Evolutionary conservation across 345 rosid genomes (phyloP), one percentile per base, ranked within the genome.

Genomic region (Camelina hispida): DNA sequence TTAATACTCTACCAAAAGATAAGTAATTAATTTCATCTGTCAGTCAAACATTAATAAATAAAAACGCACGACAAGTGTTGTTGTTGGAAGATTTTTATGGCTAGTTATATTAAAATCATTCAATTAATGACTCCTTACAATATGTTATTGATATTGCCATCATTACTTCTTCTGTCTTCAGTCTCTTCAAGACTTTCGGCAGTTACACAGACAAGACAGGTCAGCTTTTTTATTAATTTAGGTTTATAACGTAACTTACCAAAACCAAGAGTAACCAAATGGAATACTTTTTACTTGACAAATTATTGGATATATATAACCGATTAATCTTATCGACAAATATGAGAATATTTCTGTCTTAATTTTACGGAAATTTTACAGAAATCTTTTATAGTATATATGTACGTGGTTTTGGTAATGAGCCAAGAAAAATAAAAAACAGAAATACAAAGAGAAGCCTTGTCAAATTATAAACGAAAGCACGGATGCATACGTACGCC

Each of bases 191-290:
- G 56, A 50, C 76, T 65, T 58, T n/a, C 65, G 61, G 40, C 76
- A 59, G 80, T 71, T 71, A 30, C 69, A 51, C 22, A 42, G 70
- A 78, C 77, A 66, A 66, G 74, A 72, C 73, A 42, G 69, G 65
- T 60, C 81, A 52, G 32, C 47, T 66, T 66, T 66, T 78, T 12
- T 72, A 38, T 72, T 28, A 4, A 0, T 28, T 28, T 28, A 4
- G 30, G 4, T 28, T 28, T 28, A 28, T 28, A 28, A 28, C 5
- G 30, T 28, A 28, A n/a, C n/a, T n/a, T n/a, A n/a, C n/a, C n/a
- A n/a, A n/a, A n/a, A n/a, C n/a, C n/a, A n/a, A n/a, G n/a, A n/a
- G n/a, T n/a, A n/a, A n/a, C n/a, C n/a, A n/a, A n/a, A n/a, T n/a
- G n/a, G n/a, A n/a, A n/a, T n/a, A n/a, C n/a, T n/a, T n/a, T n/a